These are phyloP conservation scores for Rickenella mellea DNA, from an alignment of 768 basidiomycete species.

Conservation along the genomic window DNA sequence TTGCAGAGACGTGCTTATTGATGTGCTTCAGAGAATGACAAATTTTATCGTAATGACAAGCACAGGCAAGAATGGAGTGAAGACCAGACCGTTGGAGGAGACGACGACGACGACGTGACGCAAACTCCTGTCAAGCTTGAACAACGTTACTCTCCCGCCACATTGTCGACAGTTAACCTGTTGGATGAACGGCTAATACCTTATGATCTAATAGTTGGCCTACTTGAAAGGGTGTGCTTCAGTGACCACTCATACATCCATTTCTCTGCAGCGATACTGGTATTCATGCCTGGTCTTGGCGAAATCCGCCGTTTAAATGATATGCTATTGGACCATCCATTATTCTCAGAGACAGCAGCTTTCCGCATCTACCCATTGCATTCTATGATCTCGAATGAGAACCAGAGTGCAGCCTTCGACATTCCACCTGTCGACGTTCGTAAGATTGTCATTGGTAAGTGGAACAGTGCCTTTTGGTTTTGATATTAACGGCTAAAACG, in stretches of 20 bases:
- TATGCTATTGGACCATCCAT: conserved; percentile 61
- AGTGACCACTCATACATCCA: conserved; percentile 36
- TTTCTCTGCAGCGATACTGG: conserved; percentile 73
- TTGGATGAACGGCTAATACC: conserved; percentile 85
- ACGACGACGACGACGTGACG: conserved; percentile 37
- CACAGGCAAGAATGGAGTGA: conserved; percentile 71
- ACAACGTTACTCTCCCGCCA: conserved; percentile 72
- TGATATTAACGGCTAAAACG: background rate
- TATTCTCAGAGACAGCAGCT: conserved; percentile 49
- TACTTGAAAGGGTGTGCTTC: conserved; percentile 81
- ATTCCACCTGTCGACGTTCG: conserved; percentile 68
- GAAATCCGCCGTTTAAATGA: conserved; percentile 90
- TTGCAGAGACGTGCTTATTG: background rate
- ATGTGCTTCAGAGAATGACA: conserved; percentile 42
- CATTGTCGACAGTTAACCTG: conserved; percentile 70
- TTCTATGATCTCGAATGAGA: conserved; percentile 87
- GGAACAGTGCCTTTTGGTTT: background rate
- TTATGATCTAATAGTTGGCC: conserved; percentile 77
- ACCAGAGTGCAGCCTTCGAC: conserved; percentile 86
- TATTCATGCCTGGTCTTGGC: conserved; percentile 92
- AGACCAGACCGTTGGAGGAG: conserved; percentile 55
- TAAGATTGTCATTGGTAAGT: conserved; percentile 89
- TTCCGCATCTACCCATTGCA: conserved; percentile 85
- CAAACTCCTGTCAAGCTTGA: conserved; percentile 46
- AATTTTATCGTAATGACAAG: conserved; percentile 50